These are phyloP conservation scores for Colletotrichum sansevieriae DNA, from an alignment of 2,329 filamentous ascomycete genomes.

Conservation along the genomic window DNA sequence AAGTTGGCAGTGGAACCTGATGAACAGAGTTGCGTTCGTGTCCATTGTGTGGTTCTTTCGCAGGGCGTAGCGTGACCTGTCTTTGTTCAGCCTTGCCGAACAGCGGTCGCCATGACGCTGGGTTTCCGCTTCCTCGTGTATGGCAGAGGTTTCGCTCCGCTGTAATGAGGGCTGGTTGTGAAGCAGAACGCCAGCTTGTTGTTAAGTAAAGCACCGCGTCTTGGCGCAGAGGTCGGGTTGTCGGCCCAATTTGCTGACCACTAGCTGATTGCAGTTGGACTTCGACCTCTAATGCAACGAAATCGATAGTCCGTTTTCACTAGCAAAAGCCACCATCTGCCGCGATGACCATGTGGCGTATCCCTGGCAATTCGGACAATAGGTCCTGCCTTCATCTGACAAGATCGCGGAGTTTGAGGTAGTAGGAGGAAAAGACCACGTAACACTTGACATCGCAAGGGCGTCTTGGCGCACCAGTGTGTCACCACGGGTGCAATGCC, in stretches of 20 bases:
- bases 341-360: conserved; percentile 19
- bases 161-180: too few relatives aligned
- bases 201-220: too few relatives aligned
- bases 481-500: background rate
- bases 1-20: too few relatives aligned
- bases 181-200: too few relatives aligned
- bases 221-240: too few relatives aligned
- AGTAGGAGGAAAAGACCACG: background rate
- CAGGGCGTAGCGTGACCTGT: too few relatives aligned
- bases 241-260: background rate
- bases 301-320: conserved; percentile 34
- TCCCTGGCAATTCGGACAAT: background rate
- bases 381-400: background rate
- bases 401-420: background rate
- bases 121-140: too few relatives aligned
- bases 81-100: too few relatives aligned
- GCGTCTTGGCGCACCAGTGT: conserved; percentile 21
- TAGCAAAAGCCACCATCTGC: conserved; percentile 38
- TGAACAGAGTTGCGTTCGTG: too few relatives aligned
- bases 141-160: too few relatives aligned
- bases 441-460: conserved; percentile 12
- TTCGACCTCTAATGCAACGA: background rate
- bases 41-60: too few relatives aligned
- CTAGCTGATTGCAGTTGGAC: conserved; percentile 9
- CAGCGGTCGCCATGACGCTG: too few relatives aligned